These are phyloP conservation scores for Exserohilum rostratum DNA, from an alignment of 2,329 filamentous ascomycete species.

Conservation along the genomic window DNA sequence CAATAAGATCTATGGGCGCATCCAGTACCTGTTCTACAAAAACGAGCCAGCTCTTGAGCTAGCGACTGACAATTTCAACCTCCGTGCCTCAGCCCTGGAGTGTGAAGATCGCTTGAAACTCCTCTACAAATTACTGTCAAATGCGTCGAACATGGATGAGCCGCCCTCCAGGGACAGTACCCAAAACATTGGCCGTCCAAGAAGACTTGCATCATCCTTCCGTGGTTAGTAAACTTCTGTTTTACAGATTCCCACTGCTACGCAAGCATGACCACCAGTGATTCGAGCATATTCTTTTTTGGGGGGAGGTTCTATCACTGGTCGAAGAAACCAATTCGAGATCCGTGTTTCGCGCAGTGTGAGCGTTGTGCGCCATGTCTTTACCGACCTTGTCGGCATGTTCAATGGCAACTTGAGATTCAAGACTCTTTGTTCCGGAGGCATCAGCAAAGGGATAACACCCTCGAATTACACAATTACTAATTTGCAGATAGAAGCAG, in stretches of 20 bases:
- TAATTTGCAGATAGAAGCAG: conserved; percentile 5
- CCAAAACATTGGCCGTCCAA: conserved; percentile 8
- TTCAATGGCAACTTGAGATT: neutral
- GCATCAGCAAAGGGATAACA: neutral
- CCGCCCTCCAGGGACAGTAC: conserved; percentile 7
- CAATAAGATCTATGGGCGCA: conserved; percentile 19
- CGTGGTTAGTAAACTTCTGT: conserved; percentile 17
- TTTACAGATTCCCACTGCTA: neutral
- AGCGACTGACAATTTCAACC: conserved; percentile 23
- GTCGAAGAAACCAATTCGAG: neutral
- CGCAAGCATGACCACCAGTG: neutral
- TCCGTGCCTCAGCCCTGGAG: conserved; percentile 7
- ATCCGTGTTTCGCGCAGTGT: neutral
- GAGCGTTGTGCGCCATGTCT: neutral
- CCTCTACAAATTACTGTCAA: conserved; percentile 20
- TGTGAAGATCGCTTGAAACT: conserved; percentile 7
- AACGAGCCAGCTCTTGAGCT: conserved; percentile 20
- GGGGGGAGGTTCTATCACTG: no score
- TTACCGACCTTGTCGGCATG: neutral
- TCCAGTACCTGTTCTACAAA: conserved; percentile 30
- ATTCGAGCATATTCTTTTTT: no score
- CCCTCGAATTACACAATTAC: neutral
- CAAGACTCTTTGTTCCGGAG: neutral
- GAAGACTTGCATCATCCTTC: conserved; percentile 7
- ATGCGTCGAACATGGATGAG: neutral